Conservation (phyloP, 805 yeast species). For the Scheffersomyces amazonensis region DNA sequence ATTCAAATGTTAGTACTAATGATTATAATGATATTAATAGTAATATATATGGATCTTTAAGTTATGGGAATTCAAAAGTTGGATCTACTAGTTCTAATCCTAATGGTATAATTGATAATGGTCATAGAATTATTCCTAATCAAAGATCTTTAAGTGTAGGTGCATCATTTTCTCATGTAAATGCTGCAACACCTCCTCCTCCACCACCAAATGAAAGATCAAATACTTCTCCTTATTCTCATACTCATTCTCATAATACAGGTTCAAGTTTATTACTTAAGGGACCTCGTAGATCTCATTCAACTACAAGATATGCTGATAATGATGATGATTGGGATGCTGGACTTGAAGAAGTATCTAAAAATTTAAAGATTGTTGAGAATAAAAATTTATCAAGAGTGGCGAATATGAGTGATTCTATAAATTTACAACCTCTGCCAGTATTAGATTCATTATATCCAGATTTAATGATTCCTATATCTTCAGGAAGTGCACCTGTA, state of each 20-base stretch:
- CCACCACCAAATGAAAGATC: background rate
- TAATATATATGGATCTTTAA: conserved; percentile 36
- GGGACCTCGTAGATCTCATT: conserved; percentile 9
- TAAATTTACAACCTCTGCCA: conserved; percentile 23
- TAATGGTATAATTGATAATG: background rate
- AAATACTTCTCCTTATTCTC: conserved; percentile 2
- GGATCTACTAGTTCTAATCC: conserved; percentile 1
- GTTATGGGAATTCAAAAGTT: conserved; percentile 6
- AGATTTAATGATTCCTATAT: conserved; percentile 26
- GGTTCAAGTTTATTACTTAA: background rate
- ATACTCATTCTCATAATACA: background rate
- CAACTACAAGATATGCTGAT: conserved; percentile 53
- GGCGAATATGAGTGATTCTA: conserved; percentile 22
- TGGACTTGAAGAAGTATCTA: conserved; percentile 44
- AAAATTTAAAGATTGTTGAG: conserved; percentile 7
- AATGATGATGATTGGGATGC: conserved; percentile 93
- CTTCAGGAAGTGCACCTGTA: background rate
- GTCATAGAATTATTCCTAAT: conserved; percentile 9
- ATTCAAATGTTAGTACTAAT: background rate
- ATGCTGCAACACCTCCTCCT: conserved; percentile 2
- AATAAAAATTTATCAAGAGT: conserved; percentile 24
- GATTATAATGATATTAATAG: conserved; percentile 27
- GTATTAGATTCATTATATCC: conserved; percentile 36
- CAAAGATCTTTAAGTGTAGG: conserved; percentile 18
- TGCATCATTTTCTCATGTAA: conserved; percentile 10